Conservation (phyloP, 2,329 filamentous ascomycete genomes). For the Aureobasidium sp. region DNA sequence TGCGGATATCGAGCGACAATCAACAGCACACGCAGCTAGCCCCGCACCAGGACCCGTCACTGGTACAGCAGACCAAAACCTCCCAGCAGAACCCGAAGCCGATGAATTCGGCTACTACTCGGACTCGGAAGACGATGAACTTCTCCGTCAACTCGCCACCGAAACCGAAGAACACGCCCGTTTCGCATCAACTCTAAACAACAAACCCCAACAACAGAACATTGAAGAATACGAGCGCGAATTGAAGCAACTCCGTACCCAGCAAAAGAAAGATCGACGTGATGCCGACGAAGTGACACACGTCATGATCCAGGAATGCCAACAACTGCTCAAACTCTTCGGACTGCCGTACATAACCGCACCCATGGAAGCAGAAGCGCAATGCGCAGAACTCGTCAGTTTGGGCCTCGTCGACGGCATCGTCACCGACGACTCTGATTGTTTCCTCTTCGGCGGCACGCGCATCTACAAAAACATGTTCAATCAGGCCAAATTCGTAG, state of each 20-base stretch:
- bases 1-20: background rate
- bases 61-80: conserved; percentile 22
- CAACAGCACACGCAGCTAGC: background rate
- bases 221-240: conserved; percentile 79
- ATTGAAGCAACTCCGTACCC: conserved; percentile 75
- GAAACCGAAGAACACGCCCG: conserved; percentile 92
- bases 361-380: conserved; percentile 97
- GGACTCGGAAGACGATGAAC: conserved; percentile 85
- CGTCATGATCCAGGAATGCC: conserved; percentile 92
- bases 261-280: conserved; percentile 91
- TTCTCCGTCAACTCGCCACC: conserved; percentile 75
- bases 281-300: conserved; percentile 96
- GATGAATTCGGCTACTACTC: conserved; percentile 50
- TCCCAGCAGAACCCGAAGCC: conserved; percentile 22
- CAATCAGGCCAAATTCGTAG: conserved; percentile 94
- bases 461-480: conserved; percentile 99
- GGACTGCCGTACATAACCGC: conserved; percentile 94
- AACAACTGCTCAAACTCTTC: conserved; percentile 81
- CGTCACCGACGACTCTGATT: conserved; percentile 95
- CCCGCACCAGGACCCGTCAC: background rate
- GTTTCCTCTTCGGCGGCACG: conserved; percentile 92
- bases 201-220: conserved; percentile 62
- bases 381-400: conserved; percentile 84
- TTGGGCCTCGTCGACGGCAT: conserved; percentile 92
- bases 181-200: conserved; percentile 81